These are phyloP conservation scores for Ophiostoma sp. DNA, from an alignment of 2,329 filamentous ascomycete species.

Conservation along the genomic window DNA sequence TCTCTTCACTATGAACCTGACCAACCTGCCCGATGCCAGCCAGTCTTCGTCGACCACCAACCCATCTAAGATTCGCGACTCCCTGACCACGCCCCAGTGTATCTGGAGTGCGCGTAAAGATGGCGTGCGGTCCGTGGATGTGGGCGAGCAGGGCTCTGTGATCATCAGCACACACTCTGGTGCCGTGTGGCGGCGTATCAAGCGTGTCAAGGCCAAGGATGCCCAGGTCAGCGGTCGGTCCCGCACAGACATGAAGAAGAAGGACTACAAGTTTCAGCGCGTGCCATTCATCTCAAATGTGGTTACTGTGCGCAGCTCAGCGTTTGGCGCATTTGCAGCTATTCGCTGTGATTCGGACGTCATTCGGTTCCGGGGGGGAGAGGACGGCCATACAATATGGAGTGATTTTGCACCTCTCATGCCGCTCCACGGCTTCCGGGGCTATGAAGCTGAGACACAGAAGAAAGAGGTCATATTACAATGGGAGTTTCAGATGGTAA, in stretches of 20 bases:
- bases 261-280: slow-evolving; percentile 93
- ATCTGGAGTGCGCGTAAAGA: slow-evolving; percentile 88
- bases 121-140: slow-evolving; percentile 76
- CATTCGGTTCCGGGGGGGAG: slow-evolving; percentile 63
- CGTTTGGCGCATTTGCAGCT: slow-evolving; percentile 84
- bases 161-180: slow-evolving; percentile 90
- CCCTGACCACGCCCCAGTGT: slow-evolving; percentile 69
- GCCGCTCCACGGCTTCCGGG: slow-evolving; percentile 39
- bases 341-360: slow-evolving; percentile 75
- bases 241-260: slow-evolving; percentile 54
- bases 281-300: slow-evolving; percentile 84
- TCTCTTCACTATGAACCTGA: slow-evolving; percentile 77
- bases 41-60: slow-evolving; percentile 75
- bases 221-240: slow-evolving; percentile 36
- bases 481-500: neutral
- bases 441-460: no score
- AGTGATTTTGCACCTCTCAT: slow-evolving; percentile 66
- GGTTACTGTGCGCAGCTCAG: slow-evolving; percentile 75
- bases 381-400: slow-evolving; percentile 66
- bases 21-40: slow-evolving; percentile 57
- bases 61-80: slow-evolving; percentile 79
- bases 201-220: slow-evolving; percentile 73
- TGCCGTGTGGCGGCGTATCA: slow-evolving; percentile 85
- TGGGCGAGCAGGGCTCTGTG: slow-evolving; percentile 89
- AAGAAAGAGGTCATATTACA: neutral